Evolutionary conservation across 2,329 filamentous ascomycete genomes (phyloP).

Genomic region (Bimuria novae-zelandiae): DNA sequence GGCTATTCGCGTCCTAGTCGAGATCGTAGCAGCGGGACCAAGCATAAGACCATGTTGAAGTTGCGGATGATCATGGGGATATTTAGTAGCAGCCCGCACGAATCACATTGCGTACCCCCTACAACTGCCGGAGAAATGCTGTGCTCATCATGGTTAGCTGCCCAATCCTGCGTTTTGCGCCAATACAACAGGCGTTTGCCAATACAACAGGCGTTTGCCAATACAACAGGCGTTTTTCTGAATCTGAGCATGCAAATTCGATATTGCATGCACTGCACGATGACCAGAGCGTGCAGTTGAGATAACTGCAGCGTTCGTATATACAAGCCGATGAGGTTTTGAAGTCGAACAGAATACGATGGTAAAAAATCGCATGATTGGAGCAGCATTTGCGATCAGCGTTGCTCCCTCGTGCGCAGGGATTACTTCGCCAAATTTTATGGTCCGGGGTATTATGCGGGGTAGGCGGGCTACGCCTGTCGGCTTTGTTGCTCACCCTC

Average conservation of each 20-base stretch:
- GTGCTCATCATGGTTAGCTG: constrained; percentile 8
- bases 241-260: background rate
- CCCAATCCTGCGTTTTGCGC: constrained; percentile 1
- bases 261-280: constrained; percentile 1
- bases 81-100: background rate
- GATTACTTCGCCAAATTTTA: background rate
- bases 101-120: constrained; percentile 12
- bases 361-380: background rate
- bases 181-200: background rate
- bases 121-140: background rate
- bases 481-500: background rate
- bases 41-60: background rate
- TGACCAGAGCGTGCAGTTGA: constrained; percentile 9
- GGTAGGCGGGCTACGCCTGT: constrained; percentile 4
- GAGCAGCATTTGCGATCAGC: background rate
- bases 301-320: background rate
- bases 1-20: background rate
- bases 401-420: background rate
- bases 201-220: background rate
- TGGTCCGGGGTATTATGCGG: background rate
- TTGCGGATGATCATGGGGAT: constrained; percentile 9
- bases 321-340: background rate
- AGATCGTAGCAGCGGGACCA: background rate
- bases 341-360: background rate
- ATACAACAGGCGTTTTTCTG: background rate